Evolutionary conservation across 129 eudicot species (phyloP), one percentile per base, ranked within the genome.

Genomic region (Ambrosia trifida): DNA sequence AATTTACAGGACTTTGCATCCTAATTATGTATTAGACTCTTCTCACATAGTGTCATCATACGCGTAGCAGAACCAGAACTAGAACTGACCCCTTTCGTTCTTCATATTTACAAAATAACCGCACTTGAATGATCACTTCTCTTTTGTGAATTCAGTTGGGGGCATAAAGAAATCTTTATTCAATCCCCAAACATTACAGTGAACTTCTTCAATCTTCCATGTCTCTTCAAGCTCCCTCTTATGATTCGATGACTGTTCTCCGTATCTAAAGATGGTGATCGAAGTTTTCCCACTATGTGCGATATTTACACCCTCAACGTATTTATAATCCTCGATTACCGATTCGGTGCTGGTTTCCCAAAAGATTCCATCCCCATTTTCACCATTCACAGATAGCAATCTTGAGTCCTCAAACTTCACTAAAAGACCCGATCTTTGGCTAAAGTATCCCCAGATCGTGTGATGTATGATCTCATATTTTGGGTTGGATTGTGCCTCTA

Each of bases 261-360:
- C 99, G 10, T 95, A 95, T 67, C 97, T 81, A 53, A 87, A 95
- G 11, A 95, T 87, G 9, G 96, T 90, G 43, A 86, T 84, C n/a
- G 72, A 72, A 3, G 96, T 95, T 59, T 69, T 87, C 28, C 97
- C 97, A 54, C 91, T 82, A 56, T 90, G 99, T 6, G 99, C 99
- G 6, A 95, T 83, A 50, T 95, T 95, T 3, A 95, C 90, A 31
- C 97, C 97, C 35, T 95, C 99, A 2, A 95, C 97, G 28, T 87
- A 86, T 78, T 72, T 85, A 64, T 95, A 95, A 72, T 95, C 97
- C 59, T 95, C 94, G 1, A 95, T 95, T 19, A 86, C 86, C 0
- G 97, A 78, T 70, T 95, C 97, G 0, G 96, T 80, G 83, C 99
- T 90, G 10, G 97, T 95, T 69, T 91, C 96, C 97, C 96, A 95